Percentiles rank a stretch among this genome's conserved stretches.
These are phyloP conservation scores for Platanus orientalis DNA, from an alignment of 164 flowering plant species.

Conservation along the genomic window DNA sequence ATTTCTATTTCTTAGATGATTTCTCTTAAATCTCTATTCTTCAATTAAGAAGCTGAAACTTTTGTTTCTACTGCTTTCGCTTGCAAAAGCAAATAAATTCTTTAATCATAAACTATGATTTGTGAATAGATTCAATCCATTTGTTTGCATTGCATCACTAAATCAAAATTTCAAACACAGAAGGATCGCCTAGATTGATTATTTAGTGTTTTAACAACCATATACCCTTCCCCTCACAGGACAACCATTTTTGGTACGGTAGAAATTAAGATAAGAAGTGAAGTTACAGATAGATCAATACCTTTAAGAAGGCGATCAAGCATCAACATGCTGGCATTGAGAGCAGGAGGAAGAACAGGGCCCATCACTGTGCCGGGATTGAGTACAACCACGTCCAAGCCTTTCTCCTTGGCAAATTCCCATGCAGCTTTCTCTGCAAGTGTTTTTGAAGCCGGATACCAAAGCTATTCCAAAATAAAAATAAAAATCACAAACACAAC, in stretches of 20 bases:
- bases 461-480: constrained; percentile 35
- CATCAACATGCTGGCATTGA: constrained; percentile 83
- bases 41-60: too few species aligned
- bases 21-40: too few species aligned
- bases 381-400: constrained; percentile 72
- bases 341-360: constrained; percentile 64
- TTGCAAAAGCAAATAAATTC: too few species aligned
- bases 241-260: neutral
- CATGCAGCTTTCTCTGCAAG: constrained; percentile 90
- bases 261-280: neutral
- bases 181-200: too few species aligned
- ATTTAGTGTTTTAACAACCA: neutral
- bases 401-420: constrained; percentile 73
- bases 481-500: neutral
- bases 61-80: too few species aligned
- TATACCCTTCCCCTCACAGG: neutral
- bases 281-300: constrained; percentile 17
- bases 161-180: too few species aligned
- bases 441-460: constrained; percentile 86
- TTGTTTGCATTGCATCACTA: too few species aligned
- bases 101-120: too few species aligned
- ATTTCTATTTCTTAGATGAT: too few species aligned
- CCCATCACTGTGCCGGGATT: constrained; percentile 93
- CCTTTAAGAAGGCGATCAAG: constrained; percentile 75
- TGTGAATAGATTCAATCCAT: too few species aligned